A percentile compares a stretch with the other conserved stretches of the same genome.
Conservation (phyloP, 208 protist species). For the Acanthamoeba comandoni region DNA sequence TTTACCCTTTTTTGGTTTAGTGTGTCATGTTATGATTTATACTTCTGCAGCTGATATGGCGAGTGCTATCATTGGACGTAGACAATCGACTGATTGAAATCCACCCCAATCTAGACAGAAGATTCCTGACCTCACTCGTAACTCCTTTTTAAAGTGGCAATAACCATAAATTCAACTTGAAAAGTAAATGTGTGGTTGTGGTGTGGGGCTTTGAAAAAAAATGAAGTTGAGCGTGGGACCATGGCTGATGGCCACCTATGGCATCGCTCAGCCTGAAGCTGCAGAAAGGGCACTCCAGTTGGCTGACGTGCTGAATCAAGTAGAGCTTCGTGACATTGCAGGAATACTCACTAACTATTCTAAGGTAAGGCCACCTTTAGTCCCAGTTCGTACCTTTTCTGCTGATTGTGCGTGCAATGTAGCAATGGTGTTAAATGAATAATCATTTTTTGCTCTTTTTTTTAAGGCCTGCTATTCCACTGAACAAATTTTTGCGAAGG, state of each 20-base stretch:
- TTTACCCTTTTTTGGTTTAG: neutral
- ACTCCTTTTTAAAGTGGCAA: neutral
- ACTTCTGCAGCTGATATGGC: neutral
- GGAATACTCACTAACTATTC: slow-evolving; percentile 15
- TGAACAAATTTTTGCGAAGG: slow-evolving; percentile 14
- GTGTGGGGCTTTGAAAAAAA: no score
- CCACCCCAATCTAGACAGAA: neutral
- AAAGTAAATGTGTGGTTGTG: neutral
- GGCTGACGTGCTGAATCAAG: neutral
- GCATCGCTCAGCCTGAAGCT: slow-evolving; percentile 9
- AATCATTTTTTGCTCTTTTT: neutral
- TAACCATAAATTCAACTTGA: neutral
- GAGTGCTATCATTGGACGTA: neutral
- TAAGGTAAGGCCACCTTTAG: slow-evolving; percentile 1
- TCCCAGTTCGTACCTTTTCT: neutral
- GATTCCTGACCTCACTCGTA: slow-evolving; percentile 31
- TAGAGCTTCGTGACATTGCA: neutral
- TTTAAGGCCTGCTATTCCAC: neutral
- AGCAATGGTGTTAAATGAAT: neutral
- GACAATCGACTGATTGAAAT: slow-evolving; percentile 27
- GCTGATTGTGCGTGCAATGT: neutral
- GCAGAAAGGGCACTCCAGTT: neutral
- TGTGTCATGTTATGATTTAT: neutral
- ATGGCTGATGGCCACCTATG: slow-evolving; percentile 43
- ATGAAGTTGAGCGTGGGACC: slow-evolving; percentile 17